A percentile compares a stretch with the other conserved stretches of the same genome.
Conservation (phyloP, 805 yeast genomes). For the Wickerhamomyces alni region DNA sequence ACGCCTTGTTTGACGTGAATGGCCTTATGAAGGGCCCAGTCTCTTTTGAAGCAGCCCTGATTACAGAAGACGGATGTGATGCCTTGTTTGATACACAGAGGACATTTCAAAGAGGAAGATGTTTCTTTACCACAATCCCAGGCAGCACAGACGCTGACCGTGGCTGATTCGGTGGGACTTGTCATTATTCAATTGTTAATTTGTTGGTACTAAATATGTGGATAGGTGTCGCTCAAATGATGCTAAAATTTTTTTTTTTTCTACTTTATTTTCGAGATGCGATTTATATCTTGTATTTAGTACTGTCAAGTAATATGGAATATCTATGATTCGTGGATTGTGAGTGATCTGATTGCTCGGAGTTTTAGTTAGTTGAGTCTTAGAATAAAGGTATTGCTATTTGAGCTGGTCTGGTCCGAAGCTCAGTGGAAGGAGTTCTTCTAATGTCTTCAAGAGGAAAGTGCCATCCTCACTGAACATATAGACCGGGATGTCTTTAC, state of each 20-base stretch:
- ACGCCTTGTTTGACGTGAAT: constrained; percentile 60
- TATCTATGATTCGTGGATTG: too few species aligned
- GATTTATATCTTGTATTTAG: not conserved
- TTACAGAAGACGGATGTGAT: constrained; percentile 65
- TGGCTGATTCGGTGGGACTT: not conserved
- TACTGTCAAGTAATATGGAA: too few species aligned
- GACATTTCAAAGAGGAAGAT: constrained; percentile 75
- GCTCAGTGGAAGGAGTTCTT: constrained; percentile 70
- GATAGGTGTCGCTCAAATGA: not conserved
- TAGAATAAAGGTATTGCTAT: too few species aligned
- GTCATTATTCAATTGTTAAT: not conserved
- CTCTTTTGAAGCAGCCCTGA: constrained; percentile 73
- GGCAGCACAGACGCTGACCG: constrained; percentile 50
- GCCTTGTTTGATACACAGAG: constrained; percentile 78
- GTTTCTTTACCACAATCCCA: constrained; percentile 84
- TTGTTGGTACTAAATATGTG: too few species aligned
- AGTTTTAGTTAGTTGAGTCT: too few species aligned
- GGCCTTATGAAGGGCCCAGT: constrained; percentile 70
- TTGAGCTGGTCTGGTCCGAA: constrained; percentile 67
- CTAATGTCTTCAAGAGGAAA: constrained; percentile 41
- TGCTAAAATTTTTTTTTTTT: not conserved
- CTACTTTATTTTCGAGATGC: not conserved
- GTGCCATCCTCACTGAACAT: constrained; percentile 60
- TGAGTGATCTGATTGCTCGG: too few species aligned
- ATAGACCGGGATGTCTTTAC: constrained; percentile 49